These are phyloP conservation scores for Nannizziopsis barbatae DNA, from an alignment of 2,329 filamentous ascomycete species.

Conservation along the genomic window DNA sequence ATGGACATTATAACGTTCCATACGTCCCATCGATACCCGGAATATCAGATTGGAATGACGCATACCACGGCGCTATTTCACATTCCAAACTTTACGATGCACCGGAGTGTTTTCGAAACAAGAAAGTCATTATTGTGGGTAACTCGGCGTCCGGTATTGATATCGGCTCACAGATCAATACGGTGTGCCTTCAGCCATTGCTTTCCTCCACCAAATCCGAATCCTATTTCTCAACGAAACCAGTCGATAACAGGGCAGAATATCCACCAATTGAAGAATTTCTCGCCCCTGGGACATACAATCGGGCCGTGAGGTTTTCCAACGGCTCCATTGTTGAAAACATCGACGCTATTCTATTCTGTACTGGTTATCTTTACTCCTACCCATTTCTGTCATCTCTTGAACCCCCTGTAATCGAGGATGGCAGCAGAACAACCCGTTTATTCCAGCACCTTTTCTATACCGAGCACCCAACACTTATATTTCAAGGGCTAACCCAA, in stretches of 20 bases:
- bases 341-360: constrained; percentile 71
- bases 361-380: constrained; percentile 79
- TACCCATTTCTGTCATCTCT: constrained; percentile 57
- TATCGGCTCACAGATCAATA: constrained; percentile 63
- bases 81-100: constrained; percentile 74
- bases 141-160: constrained; percentile 77
- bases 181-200: constrained; percentile 48
- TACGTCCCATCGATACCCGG: constrained; percentile 54
- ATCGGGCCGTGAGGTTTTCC: constrained; percentile 54
- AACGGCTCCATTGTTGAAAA: constrained; percentile 54
- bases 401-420: constrained; percentile 48
- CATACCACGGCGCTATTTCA: constrained; percentile 50
- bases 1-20: constrained; percentile 62
- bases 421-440: constrained; percentile 58
- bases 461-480: constrained; percentile 63
- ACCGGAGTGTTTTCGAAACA: constrained; percentile 50
- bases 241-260: constrained; percentile 44
- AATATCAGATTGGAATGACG: constrained; percentile 48
- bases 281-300: constrained; percentile 40
- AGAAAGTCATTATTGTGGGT: constrained; percentile 74
- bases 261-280: constrained; percentile 45
- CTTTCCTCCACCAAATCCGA: constrained; percentile 51
- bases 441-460: constrained; percentile 73
- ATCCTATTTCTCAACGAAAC: constrained; percentile 33
- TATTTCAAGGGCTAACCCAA: constrained; percentile 63